Evolutionary conservation across 176 grass and related monocot genomes (phyloP).

Genomic region (Bromus sterilis): DNA sequence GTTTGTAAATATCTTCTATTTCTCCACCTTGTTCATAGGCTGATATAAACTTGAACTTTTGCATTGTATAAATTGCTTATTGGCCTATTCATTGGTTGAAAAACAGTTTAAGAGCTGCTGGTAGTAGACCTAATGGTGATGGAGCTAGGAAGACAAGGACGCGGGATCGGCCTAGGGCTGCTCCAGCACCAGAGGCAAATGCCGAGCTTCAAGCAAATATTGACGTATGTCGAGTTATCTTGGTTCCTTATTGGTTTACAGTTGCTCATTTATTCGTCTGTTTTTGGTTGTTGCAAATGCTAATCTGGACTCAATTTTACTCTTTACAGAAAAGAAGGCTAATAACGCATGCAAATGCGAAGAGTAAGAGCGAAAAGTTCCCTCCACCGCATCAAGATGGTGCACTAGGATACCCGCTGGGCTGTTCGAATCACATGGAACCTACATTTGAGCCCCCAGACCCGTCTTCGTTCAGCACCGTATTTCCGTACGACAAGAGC

Average conservation of each 20-base stretch:
- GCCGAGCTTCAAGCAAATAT: constrained; percentile 87
- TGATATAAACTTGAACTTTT: constrained; percentile 5
- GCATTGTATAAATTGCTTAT: neutral
- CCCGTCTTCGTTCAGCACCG: constrained; percentile 64
- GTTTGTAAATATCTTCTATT: neutral
- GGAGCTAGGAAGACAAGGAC: constrained; percentile 68
- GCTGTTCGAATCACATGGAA: constrained; percentile 74
- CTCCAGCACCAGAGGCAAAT: constrained; percentile 80
- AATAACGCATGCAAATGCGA: constrained; percentile 81
- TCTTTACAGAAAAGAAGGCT: constrained; percentile 62
- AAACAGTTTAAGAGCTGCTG: constrained; percentile 61
- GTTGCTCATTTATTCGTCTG: neutral
- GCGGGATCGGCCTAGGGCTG: constrained; percentile 60
- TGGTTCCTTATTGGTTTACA: constrained; percentile 2
- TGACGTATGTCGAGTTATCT: constrained; percentile 48
- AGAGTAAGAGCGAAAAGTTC: constrained; percentile 94
- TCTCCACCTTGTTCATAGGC: neutral
- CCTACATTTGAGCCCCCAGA: constrained; percentile 59
- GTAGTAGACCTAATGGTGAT: constrained; percentile 58
- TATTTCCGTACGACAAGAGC: constrained; percentile 70
- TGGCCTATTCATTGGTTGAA: constrained; percentile 12
- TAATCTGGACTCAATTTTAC: neutral
- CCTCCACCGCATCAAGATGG: constrained; percentile 86
- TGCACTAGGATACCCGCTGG: constrained; percentile 59
- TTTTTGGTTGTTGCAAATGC: neutral